phyloP scores from a whole-genome alignment of 768 basidiomycete species.

The Pleurotus citrinopileatus region DNA sequence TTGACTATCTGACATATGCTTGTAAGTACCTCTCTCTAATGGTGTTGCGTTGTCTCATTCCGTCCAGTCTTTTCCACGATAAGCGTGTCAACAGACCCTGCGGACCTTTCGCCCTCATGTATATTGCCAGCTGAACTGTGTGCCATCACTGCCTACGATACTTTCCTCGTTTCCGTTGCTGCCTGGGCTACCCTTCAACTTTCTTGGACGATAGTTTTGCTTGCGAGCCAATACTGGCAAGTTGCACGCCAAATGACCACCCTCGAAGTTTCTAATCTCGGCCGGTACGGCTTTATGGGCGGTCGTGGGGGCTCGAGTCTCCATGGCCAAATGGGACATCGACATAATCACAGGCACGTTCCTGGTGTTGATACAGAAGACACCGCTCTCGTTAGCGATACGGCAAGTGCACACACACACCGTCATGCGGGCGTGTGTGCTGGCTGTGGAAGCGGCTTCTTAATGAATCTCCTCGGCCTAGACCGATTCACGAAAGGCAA shows the following conservation, averaged over 20 bases:
- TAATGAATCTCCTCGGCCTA: constrained; percentile 89
- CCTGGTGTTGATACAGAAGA: constrained; percentile 48
- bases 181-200: constrained; percentile 91
- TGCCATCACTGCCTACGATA: constrained; percentile 63
- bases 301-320: constrained; percentile 75
- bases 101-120: constrained; percentile 56
- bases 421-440: constrained; percentile 41
- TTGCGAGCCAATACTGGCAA: constrained; percentile 88
- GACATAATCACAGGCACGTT: constrained; percentile 39
- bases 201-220: constrained; percentile 89
- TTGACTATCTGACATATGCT: constrained; percentile 80
- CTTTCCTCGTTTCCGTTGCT: constrained; percentile 81
- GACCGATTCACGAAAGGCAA: constrained; percentile 93
- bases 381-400: constrained; percentile 32
- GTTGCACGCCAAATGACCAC: constrained; percentile 94
- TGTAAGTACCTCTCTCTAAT: constrained; percentile 50
- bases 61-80: constrained; percentile 53
- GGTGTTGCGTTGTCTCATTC: not conserved
- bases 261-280: constrained; percentile 91
- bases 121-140: constrained; percentile 71
- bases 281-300: constrained; percentile 96
- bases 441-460: constrained; percentile 58
- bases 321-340: constrained; percentile 75
- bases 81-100: constrained; percentile 31
- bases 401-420: constrained; percentile 39